These are phyloP conservation scores for Paradendryphiella salina DNA, from an alignment of 2,329 filamentous ascomycete species.

Conservation along the genomic window DNA sequence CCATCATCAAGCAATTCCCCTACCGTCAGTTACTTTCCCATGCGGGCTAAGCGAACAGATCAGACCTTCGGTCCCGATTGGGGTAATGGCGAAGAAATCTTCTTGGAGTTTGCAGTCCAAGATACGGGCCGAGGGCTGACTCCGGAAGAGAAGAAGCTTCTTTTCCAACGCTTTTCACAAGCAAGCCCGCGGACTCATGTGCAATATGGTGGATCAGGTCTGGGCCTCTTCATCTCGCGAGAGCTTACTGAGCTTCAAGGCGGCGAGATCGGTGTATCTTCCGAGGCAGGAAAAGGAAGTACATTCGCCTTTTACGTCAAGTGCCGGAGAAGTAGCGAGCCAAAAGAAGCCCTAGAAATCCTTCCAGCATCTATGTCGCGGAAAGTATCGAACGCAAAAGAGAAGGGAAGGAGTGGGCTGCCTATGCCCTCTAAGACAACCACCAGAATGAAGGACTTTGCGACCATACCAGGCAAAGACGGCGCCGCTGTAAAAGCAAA, in stretches of 20 bases:
- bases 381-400: constrained; percentile 39
- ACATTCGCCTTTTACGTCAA: constrained; percentile 79
- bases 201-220: constrained; percentile 76
- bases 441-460: constrained; percentile 45
- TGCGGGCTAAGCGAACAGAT: constrained; percentile 54
- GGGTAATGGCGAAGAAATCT: constrained; percentile 68
- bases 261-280: constrained; percentile 75
- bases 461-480: constrained; percentile 20
- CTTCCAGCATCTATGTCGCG: constrained; percentile 30
- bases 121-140: constrained; percentile 77
- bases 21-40: constrained; percentile 65
- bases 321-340: constrained; percentile 59
- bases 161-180: constrained; percentile 80
- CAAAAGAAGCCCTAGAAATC: constrained; percentile 37
- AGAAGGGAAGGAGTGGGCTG: constrained; percentile 19
- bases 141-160: constrained; percentile 69
- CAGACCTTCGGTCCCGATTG: constrained; percentile 63
- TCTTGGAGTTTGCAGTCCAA: constrained; percentile 71
- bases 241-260: constrained; percentile 80
- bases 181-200: constrained; percentile 75
- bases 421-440: constrained; percentile 8
- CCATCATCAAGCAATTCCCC: constrained; percentile 50
- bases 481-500: constrained; percentile 11
- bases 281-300: constrained; percentile 68
- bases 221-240: constrained; percentile 78